These are phyloP conservation scores for Zymoseptoria brevis DNA, from an alignment of 2,329 filamentous ascomycete genomes.

Conservation along the genomic window DNA sequence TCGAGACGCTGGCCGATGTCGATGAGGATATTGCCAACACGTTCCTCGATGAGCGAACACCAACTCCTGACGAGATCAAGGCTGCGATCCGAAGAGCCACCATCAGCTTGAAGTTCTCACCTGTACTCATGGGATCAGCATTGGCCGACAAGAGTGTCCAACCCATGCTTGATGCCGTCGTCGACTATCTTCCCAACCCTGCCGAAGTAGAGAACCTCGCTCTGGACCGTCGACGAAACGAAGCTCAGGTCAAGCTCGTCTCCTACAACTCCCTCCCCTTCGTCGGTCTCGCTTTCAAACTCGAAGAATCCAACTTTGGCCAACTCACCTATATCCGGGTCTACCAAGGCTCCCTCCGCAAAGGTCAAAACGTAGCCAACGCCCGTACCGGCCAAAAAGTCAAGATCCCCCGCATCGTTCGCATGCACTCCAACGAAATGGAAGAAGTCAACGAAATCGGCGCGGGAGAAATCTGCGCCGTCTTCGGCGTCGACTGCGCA, in stretches of 20 bases:
- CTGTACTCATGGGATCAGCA: constrained; percentile 93
- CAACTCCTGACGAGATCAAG: constrained; percentile 76
- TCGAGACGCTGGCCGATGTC: constrained; percentile 93
- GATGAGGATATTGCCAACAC: constrained; percentile 96
- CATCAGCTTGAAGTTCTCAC: constrained; percentile 81
- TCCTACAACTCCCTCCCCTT: constrained; percentile 92
- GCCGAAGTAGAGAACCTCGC: constrained; percentile 82
- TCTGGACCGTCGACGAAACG: constrained; percentile 70
- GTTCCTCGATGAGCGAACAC: constrained; percentile 79
- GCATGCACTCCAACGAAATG: constrained; percentile 99
- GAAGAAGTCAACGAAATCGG: constrained; percentile 90
- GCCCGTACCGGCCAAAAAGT: constrained; percentile 92
- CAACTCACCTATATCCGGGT: constrained; percentile 98
- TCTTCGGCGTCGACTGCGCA: constrained; percentile 95
- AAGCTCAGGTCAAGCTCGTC: constrained; percentile 76
- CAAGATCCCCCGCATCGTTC: constrained; percentile 91
- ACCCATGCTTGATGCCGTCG: constrained; percentile 92
- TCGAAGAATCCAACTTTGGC: constrained; percentile 97
- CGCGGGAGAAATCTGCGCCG: constrained; percentile 95
- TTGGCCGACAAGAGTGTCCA: constrained; percentile 92
- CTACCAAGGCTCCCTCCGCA: constrained; percentile 85
- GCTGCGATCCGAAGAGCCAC: constrained; percentile 85
- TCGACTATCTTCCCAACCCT: constrained; percentile 91
- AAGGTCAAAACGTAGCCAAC: constrained; percentile 87
- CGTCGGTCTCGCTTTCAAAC: constrained; percentile 93